Base-by-base conservation (phyloP, 768 basidiomycete species). In the Vishniacozyma victoriae region DNA sequence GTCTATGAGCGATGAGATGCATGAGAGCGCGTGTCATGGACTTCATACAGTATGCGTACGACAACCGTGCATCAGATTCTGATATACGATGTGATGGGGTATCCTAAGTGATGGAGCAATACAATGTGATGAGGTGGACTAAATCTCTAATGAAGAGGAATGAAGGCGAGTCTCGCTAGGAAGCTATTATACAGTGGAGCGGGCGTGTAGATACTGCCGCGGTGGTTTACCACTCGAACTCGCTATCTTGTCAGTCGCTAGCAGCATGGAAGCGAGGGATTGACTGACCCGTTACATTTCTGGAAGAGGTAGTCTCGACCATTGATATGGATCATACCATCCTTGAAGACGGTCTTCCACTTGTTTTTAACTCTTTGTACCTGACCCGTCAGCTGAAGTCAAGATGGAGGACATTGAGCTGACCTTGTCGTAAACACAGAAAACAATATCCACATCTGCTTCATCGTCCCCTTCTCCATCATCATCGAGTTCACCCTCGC, bases 311-410 rank as follows among this genome's bases (percentile, higher is more conserved):
- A 99, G 65, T 99, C 95, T 64, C 87, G 89, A 24, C 93, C 93
- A 57, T 95, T 95, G 59, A 95, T 81, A 60, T 90, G 87, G 55
- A 96, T 87, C 84, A 97, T 89, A 3, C 95, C 95, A 57, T 97
- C 95, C 74, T 95, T 95, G 43, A 99, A 78, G 19, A 88, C 83
- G 52, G 91, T 92, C 77, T 97, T 99, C 95, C 95, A 99, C 76
- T 97, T 99, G 76, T 95, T 97, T 76, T 97, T 99, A 20, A 97
- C 93, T n/a, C 95, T 80, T 36, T 92, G 90, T 27, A 97, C 93
- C 92, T 97, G 58, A 12, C 6, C n/a, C n/a, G 19, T 14, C 12
- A 6, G 4, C 12, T 35, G 29, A n/a, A n/a, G n/a, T n/a, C n/a
- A n/a, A 38, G 16, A 29, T 18, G 14, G n/a, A 6, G 35, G 16